Evolutionary conservation across 495 filamentous ascomycete genomes (phyloP).

Genomic region (Aspergillus hancockii): DNA sequence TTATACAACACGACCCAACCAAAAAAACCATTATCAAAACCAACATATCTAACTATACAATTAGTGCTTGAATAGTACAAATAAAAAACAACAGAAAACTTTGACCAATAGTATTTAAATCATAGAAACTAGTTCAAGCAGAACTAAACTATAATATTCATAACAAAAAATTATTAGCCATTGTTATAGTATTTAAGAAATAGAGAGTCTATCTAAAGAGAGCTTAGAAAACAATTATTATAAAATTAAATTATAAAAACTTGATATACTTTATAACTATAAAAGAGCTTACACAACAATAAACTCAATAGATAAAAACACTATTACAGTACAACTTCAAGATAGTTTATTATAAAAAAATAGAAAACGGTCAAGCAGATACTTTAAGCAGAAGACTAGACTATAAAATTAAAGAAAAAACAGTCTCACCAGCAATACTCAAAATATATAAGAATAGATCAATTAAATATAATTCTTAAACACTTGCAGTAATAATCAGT

Average conservation of each 20-base stretch:
- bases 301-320: conserved; percentile 25
- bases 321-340: no score
- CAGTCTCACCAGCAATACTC: neutral
- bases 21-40: conserved; percentile 17
- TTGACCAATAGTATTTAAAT: conserved; percentile 26
- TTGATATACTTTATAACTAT: conserved; percentile 29
- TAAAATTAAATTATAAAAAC: conserved; percentile 14
- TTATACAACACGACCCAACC: conserved; percentile 16
- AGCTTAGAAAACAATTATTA: neutral
- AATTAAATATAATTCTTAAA: neutral
- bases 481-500: no score
- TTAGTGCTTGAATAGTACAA: conserved; percentile 18
- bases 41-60: conserved; percentile 18
- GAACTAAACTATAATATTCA: conserved; percentile 34
- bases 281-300: conserved; percentile 17
- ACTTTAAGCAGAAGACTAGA: conserved; percentile 17
- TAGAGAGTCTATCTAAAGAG: conserved; percentile 19
- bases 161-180: conserved; percentile 28
- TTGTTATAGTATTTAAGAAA: conserved; percentile 17
- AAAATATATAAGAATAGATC: neutral
- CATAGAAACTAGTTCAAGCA: conserved; percentile 17
- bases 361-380: conserved; percentile 19
- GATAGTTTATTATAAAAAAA: conserved; percentile 23
- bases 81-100: conserved; percentile 4
- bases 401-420: conserved; percentile 8